Base-by-base conservation (phyloP, 2,329 filamentous ascomycete genomes). In the Aspergillus piperis region DNA sequence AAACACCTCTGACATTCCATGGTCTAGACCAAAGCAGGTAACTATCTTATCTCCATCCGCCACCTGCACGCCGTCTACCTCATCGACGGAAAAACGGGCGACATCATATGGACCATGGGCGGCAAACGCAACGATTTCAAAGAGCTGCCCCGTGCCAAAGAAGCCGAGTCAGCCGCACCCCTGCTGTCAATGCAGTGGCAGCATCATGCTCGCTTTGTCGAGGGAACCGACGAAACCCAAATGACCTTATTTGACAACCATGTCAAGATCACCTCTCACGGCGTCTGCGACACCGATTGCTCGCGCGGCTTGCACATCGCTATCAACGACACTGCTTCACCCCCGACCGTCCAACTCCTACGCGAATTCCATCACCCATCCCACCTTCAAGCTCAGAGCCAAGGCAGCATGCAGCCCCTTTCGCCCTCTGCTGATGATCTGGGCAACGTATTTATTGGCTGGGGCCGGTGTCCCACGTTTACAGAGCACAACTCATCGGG, bases 161-260 rank as follows among this genome's bases (percentile, higher is more conserved):
- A 15, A 15, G 15, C 23, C 13, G 41, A 19, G 11, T 49, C 41
- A 4, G 25, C 50, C 5, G 38, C 52, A 53, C 53, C 58, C 13
- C 15, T 60, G 5, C 48, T 60, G 32, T 53, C 53, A n/a, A 57
- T 60, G 53, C 25, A 25, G 11, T 59, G 57, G 57, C 57, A 59
- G 30, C 57, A 59, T 6, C 57, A 59, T 41, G 57, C 57, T 5
- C 57, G 32, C 27, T 59, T 48, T 21, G 57, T 59, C 5, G 39
- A 50, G 3, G 57, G 57, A 3, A 59, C 57, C 19, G 39, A 59
- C 25, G 57, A 59, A 25, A 38, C 57, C 3, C 57, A 59, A 21
- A 47, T 60, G 25, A 60, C 54, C 19, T 21, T 60, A 8, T 60
- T 60, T 49, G 58, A 60, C 48, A 60, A 60, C 27, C 58, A 60